These are phyloP conservation scores for Septoria petroselini DNA, from an alignment of 2,329 filamentous ascomycete species.

Conservation along the genomic window DNA sequence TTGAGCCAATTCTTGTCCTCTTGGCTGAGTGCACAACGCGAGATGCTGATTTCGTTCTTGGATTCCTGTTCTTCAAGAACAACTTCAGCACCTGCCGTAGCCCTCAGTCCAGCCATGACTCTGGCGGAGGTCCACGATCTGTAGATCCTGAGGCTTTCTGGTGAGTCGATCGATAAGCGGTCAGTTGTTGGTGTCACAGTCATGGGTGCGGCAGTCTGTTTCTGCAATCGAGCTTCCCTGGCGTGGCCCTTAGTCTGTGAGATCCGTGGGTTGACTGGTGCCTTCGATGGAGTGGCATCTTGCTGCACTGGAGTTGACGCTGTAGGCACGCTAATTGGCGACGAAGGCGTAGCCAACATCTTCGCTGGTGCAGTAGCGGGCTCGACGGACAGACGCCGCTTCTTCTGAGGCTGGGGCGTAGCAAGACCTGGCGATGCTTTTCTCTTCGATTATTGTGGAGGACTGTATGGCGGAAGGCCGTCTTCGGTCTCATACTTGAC, in stretches of 20 bases:
- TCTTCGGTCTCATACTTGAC: slow-evolving; percentile 4
- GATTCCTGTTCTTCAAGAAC: background rate
- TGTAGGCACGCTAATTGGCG: background rate
- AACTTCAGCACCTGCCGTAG: background rate
- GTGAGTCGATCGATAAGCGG: background rate
- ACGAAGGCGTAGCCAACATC: background rate
- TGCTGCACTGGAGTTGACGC: background rate
- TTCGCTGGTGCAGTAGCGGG: slow-evolving; percentile 3
- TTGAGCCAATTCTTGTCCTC: slow-evolving; percentile 7
- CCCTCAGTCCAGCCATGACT: background rate
- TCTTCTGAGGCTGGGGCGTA: slow-evolving; percentile 1
- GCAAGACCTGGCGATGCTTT: slow-evolving; percentile 1
- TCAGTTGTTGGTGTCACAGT: no score
- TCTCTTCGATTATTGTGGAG: background rate
- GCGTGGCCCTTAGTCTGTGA: no score
- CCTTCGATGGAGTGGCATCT: background rate
- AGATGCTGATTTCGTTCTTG: background rate
- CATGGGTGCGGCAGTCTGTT: no score
- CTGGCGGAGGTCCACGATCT: background rate
- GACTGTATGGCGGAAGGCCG: background rate
- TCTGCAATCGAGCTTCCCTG: no score
- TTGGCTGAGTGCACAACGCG: background rate
- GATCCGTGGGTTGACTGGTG: background rate
- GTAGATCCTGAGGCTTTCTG: background rate
- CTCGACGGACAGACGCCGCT: background rate